Evolutionary conservation across 2,329 filamentous ascomycete genomes (phyloP).

Genomic region (Penicillium thymicola): DNA sequence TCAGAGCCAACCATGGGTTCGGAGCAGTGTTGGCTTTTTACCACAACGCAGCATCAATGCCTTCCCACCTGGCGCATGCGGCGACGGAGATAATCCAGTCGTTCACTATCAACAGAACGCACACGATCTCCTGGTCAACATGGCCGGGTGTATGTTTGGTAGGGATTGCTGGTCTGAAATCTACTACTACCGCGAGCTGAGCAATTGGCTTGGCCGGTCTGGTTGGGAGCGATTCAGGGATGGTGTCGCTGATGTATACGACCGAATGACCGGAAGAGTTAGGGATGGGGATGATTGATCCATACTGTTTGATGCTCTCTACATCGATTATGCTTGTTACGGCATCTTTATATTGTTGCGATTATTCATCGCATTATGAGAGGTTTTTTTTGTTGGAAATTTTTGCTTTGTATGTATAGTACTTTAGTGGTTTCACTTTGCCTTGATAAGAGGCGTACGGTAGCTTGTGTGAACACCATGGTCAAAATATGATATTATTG

Average conservation of each 20-base stretch:
- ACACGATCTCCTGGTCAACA: constrained; percentile 92
- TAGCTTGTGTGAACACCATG: background rate
- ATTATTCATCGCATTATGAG: background rate
- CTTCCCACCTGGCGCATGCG: constrained; percentile 87
- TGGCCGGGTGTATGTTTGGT: constrained; percentile 97
- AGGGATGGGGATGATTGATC: constrained; percentile 1
- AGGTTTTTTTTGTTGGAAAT: background rate
- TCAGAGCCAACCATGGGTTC: constrained; percentile 84
- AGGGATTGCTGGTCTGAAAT: constrained; percentile 98
- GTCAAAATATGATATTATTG: background rate
- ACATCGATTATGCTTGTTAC: background rate
- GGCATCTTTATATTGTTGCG: background rate
- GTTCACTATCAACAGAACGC: constrained; percentile 85
- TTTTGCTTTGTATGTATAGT: constrained; percentile 3
- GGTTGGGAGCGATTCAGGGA: constrained; percentile 65
- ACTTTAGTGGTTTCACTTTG: background rate
- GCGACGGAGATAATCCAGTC: constrained; percentile 56
- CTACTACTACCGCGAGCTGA: constrained; percentile 89
- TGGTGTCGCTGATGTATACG: constrained; percentile 19
- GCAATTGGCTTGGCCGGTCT: constrained; percentile 82
- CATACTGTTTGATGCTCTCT: background rate
- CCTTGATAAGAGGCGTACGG: background rate
- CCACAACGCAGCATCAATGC: constrained; percentile 91
- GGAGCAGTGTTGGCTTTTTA: constrained; percentile 82
- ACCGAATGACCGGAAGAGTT: constrained; percentile 17